Base-by-base conservation (phyloP, 2,329 filamentous ascomycete genomes). In the Aureobasidium lini region DNA sequence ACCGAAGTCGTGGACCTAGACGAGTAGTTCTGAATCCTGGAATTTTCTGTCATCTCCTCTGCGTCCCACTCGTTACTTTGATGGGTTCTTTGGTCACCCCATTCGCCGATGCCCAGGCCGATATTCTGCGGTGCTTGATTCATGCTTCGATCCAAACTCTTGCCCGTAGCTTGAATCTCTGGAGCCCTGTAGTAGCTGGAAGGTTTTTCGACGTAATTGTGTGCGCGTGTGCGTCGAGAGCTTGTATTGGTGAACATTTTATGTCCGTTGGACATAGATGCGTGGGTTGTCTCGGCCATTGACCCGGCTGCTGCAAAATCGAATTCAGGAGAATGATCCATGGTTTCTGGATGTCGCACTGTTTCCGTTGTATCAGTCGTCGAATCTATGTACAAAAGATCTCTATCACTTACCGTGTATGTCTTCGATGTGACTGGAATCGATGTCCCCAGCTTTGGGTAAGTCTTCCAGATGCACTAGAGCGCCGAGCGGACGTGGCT, bases 21-120 rank as follows among this genome's bases (percentile, higher is more conserved):
- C 34, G 54, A 34, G 34, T 57, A 57, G 6, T 57, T n/a, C 36
- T 39, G 31, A 10, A 57, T 48, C 34, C 18, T 48, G 13, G 43
- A 43, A 31, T 57, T 43, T 4, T 57, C 54, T 9, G 54, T 18
- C 54, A 57, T 48, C 43, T 57, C 53, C n/a, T 57, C 54, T 7
- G 4, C 11, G 10, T 29, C 28, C 23, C 2, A 34, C n/a, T 43
- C 37, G 8, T 6, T 15, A 13, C 23, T 13, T 18, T 8, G 28
- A 8, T 16, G 15, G 2, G 10, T 8, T 4, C 3, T 53, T 10
- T 50, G 6, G 18, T n/a, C 11, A 32, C 28, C 48, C 9, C 32
- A 7, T 4, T 23, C 8, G 15, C 48, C 28, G 48, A 43, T 53
- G 23, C 37, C 50, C 8, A 43, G 32, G n/a, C 37, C 49, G 28